These are phyloP conservation scores for Globisporangium mamillatum DNA, from an alignment of 352 stramenopile genomes.

Conservation along the genomic window DNA sequence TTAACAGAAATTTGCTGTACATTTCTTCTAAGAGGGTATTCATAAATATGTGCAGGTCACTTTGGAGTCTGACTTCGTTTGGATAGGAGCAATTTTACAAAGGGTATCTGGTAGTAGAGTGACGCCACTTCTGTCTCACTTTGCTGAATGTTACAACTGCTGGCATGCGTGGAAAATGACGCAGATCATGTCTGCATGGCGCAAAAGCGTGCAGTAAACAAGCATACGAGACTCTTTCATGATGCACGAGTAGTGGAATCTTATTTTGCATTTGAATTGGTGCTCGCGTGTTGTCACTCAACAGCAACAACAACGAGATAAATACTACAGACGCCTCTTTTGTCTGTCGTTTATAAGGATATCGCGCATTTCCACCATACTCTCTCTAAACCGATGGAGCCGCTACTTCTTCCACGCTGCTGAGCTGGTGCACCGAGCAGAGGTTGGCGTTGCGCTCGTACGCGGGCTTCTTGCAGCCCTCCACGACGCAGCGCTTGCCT, in stretches of 20 bases:
- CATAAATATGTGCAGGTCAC: no score
- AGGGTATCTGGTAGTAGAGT: no score
- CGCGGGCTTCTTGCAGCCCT: conserved; percentile 46
- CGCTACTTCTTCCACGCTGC: not conserved
- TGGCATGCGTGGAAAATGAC: no score
- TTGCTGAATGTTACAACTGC: no score
- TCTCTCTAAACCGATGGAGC: not conserved
- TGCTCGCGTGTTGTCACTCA: not conserved
- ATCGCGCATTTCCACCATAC: not conserved
- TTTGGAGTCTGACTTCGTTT: no score
- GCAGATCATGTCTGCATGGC: no score
- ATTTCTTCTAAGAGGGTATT: no score
- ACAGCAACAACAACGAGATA: not conserved
- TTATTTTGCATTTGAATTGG: not conserved
- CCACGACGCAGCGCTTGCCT: conserved; percentile 49
- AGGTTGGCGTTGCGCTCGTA: conserved; percentile 50
- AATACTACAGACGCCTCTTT: not conserved
- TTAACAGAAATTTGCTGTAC: not conserved
- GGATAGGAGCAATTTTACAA: no score
- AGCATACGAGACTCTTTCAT: not conserved
- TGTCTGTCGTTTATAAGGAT: not conserved
- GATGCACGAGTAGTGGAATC: not conserved
- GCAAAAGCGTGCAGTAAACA: no score
- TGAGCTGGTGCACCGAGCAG: conserved; percentile 33
- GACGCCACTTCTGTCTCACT: no score